Percentiles rank a stretch among this genome's conserved stretches.
Evolutionary conservation across 2,329 filamentous ascomycete genomes (phyloP).

Genomic region (Colletotrichum paranaense): DNA sequence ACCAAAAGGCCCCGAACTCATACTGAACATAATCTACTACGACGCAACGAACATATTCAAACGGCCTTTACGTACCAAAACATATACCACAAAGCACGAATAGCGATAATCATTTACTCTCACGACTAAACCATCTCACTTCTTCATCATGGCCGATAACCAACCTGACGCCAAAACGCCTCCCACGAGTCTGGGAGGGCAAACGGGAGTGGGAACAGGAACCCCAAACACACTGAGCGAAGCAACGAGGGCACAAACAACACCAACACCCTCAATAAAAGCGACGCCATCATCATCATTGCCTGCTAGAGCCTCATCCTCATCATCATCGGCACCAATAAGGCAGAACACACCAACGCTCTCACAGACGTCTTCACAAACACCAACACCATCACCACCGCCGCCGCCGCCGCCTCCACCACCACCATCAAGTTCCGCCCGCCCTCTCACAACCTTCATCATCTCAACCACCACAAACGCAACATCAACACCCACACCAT

Average conservation of each 20-base stretch:
- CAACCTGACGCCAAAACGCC: background rate
- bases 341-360: background rate
- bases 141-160: conserved; percentile 26
- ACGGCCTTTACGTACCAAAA: background rate
- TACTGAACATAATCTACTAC: conserved; percentile 1
- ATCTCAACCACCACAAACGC: conserved; percentile 16
- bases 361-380: background rate
- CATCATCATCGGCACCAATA: conserved; percentile 4
- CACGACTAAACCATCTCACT: background rate
- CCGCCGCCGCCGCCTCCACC: background rate
- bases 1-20: background rate
- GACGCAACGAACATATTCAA: background rate
- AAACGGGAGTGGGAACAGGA: background rate
- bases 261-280: background rate
- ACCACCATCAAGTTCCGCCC: background rate
- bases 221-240: conserved; percentile 13
- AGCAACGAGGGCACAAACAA: conserved; percentile 2
- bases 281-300: conserved; percentile 5
- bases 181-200: conserved; percentile 11
- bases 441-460: conserved; percentile 26
- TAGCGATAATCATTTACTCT: background rate
- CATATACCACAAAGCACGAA: background rate
- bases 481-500: conserved; percentile 12
- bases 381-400: background rate
- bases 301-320: background rate